These are phyloP conservation scores for Volvariella volvacea DNA, from an alignment of 1,284 basidiomycete species.

Conservation along the genomic window DNA sequence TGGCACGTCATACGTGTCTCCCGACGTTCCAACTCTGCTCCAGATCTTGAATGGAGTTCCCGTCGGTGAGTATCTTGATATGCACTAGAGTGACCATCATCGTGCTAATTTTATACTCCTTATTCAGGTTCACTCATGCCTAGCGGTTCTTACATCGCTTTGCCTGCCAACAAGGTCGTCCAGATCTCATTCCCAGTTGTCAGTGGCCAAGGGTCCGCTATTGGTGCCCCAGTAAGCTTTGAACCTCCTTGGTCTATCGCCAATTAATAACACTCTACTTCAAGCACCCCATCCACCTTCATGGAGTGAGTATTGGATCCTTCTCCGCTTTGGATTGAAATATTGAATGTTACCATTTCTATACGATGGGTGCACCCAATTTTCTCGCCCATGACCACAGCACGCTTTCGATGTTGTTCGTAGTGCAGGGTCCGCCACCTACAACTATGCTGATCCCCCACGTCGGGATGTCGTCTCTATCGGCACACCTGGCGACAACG, in stretches of 20 bases:
- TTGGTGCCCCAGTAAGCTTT: constrained; percentile 17
- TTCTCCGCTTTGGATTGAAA: too few relatives aligned
- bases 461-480: constrained; percentile 28
- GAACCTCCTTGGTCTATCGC: constrained; percentile 3
- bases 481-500: constrained; percentile 16
- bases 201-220: too few relatives aligned
- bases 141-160: constrained; percentile 25
- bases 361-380: too few relatives aligned
- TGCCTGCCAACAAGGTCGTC: constrained; percentile 31
- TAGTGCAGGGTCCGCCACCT: constrained; percentile 23
- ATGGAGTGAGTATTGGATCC: constrained; percentile 24
- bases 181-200: constrained; percentile 30
- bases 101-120: constrained; percentile 10
- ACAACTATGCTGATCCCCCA: constrained; percentile 35
- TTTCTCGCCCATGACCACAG: too few relatives aligned
- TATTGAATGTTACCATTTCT: too few relatives aligned
- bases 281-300: constrained; percentile 28
- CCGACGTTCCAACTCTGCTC: constrained; percentile 28
- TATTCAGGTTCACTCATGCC: constrained; percentile 36
- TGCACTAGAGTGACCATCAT: too few relatives aligned
- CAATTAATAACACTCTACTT: not conserved
- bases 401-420: constrained; percentile 36
- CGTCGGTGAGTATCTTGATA: constrained; percentile 1
- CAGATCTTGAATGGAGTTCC: constrained; percentile 32
- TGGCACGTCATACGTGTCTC: constrained; percentile 26